A percentile compares a stretch with the other conserved stretches of the same genome.
These are phyloP conservation scores for Tympanopsis confertula DNA, from an alignment of 2,329 filamentous ascomycete genomes.

Conservation along the genomic window DNA sequence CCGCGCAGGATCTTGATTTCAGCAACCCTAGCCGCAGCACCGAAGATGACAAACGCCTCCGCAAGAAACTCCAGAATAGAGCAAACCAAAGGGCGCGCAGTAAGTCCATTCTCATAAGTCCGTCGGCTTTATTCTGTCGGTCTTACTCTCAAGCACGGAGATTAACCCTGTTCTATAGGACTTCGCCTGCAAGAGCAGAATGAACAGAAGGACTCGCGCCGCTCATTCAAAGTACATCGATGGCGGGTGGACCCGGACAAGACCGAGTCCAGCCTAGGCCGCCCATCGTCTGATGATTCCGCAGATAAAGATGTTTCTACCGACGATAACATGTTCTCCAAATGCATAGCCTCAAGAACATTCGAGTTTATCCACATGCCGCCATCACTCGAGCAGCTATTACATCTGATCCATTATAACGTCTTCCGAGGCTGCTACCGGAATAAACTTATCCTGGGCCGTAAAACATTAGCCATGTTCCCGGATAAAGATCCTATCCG, in stretches of 20 bases:
- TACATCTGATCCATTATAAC: slow-evolving; percentile 11
- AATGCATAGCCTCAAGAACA: background rate
- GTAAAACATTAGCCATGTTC: slow-evolving; percentile 1
- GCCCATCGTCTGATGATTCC: too few relatives aligned
- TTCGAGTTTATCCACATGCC: too few relatives aligned
- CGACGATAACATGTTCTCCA: slow-evolving; percentile 2
- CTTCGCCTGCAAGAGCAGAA: too few relatives aligned
- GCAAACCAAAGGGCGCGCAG: slow-evolving; percentile 2
- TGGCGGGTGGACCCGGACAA: too few relatives aligned
- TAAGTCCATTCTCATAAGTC: slow-evolving; percentile 1
- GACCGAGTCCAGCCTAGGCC: too few relatives aligned
- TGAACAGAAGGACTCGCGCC: background rate
- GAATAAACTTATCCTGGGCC: slow-evolving; percentile 7
- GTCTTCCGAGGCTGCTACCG: slow-evolving; percentile 8
- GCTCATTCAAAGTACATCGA: background rate
- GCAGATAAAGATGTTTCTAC: slow-evolving; percentile 1
- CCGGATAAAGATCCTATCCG: slow-evolving; percentile 6
- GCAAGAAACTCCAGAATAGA: slow-evolving; percentile 2
- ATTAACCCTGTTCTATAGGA: background rate
- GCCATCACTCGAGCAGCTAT: slow-evolving; percentile 7
- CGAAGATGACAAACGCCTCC: background rate
- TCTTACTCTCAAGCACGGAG: background rate
- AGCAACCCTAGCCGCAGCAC: too few relatives aligned
- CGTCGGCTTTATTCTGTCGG: background rate
- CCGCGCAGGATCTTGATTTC: too few relatives aligned